Percentiles rank a stretch among this genome's conserved stretches.
Evolutionary conservation across 768 basidiomycete species (phyloP).

Genomic region (Termitomyces sp.): DNA sequence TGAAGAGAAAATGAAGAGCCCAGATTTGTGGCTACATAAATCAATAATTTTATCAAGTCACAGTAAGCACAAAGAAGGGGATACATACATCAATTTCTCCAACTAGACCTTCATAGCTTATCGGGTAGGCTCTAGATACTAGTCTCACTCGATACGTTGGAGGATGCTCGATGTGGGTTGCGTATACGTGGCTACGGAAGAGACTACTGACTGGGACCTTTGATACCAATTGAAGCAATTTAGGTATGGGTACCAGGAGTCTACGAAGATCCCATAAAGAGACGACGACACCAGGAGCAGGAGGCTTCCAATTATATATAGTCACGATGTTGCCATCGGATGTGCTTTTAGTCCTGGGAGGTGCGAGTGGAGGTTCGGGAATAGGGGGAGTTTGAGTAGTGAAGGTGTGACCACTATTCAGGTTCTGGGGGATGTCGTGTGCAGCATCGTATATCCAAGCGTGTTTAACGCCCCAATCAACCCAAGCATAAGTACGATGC

Average conservation of each 20-base stretch:
- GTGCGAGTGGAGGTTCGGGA: neutral
- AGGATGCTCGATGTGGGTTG: neutral
- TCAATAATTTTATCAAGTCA: neutral
- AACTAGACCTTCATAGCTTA: slow-evolving; percentile 2
- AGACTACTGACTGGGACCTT: neutral
- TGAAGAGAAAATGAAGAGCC: slow-evolving; percentile 1
- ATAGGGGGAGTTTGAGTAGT: neutral
- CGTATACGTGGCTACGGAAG: neutral
- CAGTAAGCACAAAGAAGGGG: no score
- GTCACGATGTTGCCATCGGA: neutral
- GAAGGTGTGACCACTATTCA: slow-evolving; percentile 3
- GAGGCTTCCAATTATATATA: neutral
- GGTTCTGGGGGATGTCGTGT: neutral
- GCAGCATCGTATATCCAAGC: neutral
- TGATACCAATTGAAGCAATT: neutral
- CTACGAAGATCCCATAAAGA: slow-evolving; percentile 5
- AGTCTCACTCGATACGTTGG: neutral
- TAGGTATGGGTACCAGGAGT: neutral
- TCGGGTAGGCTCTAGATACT: neutral
- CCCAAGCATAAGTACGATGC: neutral
- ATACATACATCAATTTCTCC: neutral
- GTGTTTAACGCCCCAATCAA: neutral
- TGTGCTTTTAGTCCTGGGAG: neutral
- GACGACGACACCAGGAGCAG: neutral
- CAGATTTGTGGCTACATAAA: neutral